These are phyloP conservation scores for Colletotrichum gigasporum DNA, from an alignment of 2,329 filamentous ascomycete genomes.

Conservation along the genomic window DNA sequence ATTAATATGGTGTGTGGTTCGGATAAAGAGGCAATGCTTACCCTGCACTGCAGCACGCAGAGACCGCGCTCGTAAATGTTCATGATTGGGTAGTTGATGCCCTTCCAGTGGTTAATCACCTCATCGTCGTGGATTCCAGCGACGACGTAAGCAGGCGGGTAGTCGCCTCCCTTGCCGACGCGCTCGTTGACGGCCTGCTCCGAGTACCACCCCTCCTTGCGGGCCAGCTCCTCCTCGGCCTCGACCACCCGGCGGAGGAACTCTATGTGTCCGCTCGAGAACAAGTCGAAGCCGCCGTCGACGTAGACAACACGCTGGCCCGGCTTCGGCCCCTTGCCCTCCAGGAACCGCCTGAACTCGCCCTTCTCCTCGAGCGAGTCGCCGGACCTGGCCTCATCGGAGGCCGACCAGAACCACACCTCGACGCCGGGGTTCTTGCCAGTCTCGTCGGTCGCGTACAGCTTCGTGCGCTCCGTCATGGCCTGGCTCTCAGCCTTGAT, in stretches of 20 bases:
- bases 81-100: conserved; percentile 99
- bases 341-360: conserved; percentile 73
- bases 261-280: conserved; percentile 96
- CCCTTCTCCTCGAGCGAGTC: conserved; percentile 68
- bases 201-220: conserved; percentile 77
- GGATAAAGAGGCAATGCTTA: conserved; percentile 43
- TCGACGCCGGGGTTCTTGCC: conserved; percentile 81
- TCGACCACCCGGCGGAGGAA: conserved; percentile 83
- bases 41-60: conserved; percentile 93
- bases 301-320: conserved; percentile 93
- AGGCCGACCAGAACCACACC: conserved; percentile 84
- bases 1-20: no score
- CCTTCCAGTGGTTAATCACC: conserved; percentile 96
- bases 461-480: conserved; percentile 80
- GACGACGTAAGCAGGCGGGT: conserved; percentile 85
- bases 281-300: conserved; percentile 95
- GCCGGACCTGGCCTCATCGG: conserved; percentile 55
- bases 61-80: conserved; percentile 97
- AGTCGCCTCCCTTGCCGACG: conserved; percentile 74
- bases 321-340: conserved; percentile 74
- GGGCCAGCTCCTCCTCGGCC: conserved; percentile 76
- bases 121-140: conserved; percentile 94
- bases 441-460: conserved; percentile 89
- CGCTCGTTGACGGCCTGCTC: conserved; percentile 71
- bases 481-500: conserved; percentile 68